phyloP scores from a whole-genome alignment of 805 yeast species.

The Pichia phayaonensis region DNA sequence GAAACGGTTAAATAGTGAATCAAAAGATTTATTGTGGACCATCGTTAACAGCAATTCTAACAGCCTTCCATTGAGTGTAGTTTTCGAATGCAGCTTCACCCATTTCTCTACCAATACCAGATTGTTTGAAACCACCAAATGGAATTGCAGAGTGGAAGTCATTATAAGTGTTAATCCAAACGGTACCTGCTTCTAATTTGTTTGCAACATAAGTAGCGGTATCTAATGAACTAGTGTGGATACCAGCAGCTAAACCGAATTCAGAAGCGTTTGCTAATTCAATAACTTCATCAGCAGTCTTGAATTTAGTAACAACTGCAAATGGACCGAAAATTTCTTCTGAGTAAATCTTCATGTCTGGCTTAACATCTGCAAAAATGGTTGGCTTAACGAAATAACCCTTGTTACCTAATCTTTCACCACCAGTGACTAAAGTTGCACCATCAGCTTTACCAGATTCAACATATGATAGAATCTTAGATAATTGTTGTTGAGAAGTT shows the following conservation, averaged over 20 bases:
- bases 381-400: constrained; percentile 79
- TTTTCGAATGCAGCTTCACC: constrained; percentile 59
- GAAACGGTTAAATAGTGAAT: neutral
- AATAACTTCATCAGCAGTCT: constrained; percentile 66
- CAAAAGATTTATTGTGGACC: constrained; percentile 13
- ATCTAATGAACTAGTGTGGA: constrained; percentile 65
- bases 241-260: constrained; percentile 84
- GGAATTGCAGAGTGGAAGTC: constrained; percentile 63
- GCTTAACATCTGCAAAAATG: constrained; percentile 72
- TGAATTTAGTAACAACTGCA: constrained; percentile 66
- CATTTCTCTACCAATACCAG: constrained; percentile 71
- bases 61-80: constrained; percentile 60
- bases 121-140: constrained; percentile 63
- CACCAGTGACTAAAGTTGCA: constrained; percentile 73
- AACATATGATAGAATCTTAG: constrained; percentile 56
- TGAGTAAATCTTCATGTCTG: constrained; percentile 64
- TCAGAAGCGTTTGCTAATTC: constrained; percentile 66
- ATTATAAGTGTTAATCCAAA: constrained; percentile 73
- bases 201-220: constrained; percentile 61
- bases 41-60: constrained; percentile 37
- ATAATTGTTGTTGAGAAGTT: constrained; percentile 59
- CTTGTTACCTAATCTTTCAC: constrained; percentile 62
- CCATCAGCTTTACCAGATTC: constrained; percentile 60
- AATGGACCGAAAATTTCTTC: constrained; percentile 95
- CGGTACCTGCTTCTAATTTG: constrained; percentile 68